These are phyloP conservation scores for Halocafeteria seosinensis DNA, from an alignment of 108 stramenopile genomes.

Conservation along the genomic window DNA sequence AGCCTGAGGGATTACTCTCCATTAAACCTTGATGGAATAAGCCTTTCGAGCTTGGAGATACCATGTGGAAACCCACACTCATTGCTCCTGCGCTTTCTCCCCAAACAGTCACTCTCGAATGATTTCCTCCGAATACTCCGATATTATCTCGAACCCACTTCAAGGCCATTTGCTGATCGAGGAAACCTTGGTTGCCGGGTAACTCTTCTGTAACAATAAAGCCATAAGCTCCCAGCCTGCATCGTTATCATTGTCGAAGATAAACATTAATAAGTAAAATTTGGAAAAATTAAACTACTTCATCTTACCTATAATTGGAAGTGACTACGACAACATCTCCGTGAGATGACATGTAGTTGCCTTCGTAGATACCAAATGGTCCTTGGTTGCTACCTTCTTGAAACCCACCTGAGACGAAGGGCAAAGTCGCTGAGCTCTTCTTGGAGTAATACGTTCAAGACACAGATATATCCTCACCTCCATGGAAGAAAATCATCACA, in stretches of 20 bases:
- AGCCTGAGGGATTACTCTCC: conserved; percentile 30
- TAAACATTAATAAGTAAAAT: conserved; percentile 18
- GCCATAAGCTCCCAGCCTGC: neutral
- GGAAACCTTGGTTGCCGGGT: conserved; percentile 11
- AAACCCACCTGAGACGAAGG: too few relatives aligned
- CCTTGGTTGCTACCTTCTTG: conserved; percentile 18
- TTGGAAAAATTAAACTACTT: conserved; percentile 28
- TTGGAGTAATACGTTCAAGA: too few relatives aligned
- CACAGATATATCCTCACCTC: too few relatives aligned
- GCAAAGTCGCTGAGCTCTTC: too few relatives aligned
- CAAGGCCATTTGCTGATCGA: conserved; percentile 33
- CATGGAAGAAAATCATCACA: conserved; percentile 37
- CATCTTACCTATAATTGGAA: conserved; percentile 35
- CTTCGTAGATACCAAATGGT: conserved; percentile 3
- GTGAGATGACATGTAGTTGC: neutral
- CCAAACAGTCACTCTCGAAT: conserved; percentile 21
- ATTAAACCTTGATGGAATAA: conserved; percentile 27
- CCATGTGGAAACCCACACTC: conserved; percentile 54
- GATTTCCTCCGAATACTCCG: conserved; percentile 11
- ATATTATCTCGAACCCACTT: conserved; percentile 41
- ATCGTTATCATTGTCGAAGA: neutral
- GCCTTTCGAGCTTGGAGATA: conserved; percentile 14
- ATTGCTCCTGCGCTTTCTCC: conserved; percentile 48
- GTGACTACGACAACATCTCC: conserved; percentile 25
- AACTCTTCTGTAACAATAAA: neutral